phyloP scores from a whole-genome alignment of 805 yeast genomes.

The Kazachstania africana region DNA sequence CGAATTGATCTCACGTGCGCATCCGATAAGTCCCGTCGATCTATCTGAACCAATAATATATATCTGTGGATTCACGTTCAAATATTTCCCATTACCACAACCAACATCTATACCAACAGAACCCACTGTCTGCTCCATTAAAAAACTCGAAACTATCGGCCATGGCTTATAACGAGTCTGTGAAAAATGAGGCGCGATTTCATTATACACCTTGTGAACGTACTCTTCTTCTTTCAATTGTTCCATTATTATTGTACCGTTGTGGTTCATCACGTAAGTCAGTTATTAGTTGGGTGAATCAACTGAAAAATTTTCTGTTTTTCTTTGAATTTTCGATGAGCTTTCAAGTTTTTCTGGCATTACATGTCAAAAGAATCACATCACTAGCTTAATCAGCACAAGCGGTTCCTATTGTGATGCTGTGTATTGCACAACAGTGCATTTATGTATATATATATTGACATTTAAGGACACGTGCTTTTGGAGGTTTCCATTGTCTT shows the following conservation, averaged over 20 bases:
- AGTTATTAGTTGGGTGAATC: no score
- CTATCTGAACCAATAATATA: slow-evolving; percentile 65
- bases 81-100: slow-evolving; percentile 93
- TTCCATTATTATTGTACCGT: slow-evolving; percentile 32
- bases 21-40: slow-evolving; percentile 54
- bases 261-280: neutral
- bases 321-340: no score
- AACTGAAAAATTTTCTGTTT: no score
- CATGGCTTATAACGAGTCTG: slow-evolving; percentile 91
- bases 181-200: slow-evolving; percentile 87
- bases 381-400: no score
- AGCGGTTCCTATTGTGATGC: no score
- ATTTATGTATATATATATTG: no score
- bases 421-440: no score
- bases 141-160: slow-evolving; percentile 81
- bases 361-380: no score
- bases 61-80: slow-evolving; percentile 56
- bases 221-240: slow-evolving; percentile 54
- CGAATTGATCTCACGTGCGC: slow-evolving; percentile 38
- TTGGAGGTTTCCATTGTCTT: no score
- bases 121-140: slow-evolving; percentile 38
- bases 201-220: slow-evolving; percentile 89
- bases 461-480: no score
- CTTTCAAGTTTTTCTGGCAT: no score
- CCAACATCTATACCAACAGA: slow-evolving; percentile 86